phyloP scores from a whole-genome alignment of 116 monocot genomes.

The Iris pallida region DNA sequence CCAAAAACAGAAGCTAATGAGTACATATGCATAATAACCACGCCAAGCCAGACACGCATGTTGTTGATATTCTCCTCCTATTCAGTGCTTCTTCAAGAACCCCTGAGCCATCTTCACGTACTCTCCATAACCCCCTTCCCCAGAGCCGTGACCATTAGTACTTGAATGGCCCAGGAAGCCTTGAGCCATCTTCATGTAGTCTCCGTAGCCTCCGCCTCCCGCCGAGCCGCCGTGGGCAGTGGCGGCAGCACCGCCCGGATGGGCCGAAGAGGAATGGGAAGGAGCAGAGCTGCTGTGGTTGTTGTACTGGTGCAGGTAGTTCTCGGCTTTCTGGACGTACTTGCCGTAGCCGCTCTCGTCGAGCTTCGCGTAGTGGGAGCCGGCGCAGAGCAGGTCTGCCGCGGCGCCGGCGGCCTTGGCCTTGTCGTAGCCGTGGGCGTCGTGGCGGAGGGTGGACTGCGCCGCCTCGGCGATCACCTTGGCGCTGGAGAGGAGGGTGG shows the following conservation, averaged over 20 bases:
- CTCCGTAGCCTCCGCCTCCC: slow-evolving; percentile 11
- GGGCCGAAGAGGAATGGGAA: not conserved
- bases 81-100: slow-evolving; percentile 50
- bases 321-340: slow-evolving; percentile 43
- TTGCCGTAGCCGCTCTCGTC: slow-evolving; percentile 23
- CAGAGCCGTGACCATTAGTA: not conserved
- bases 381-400: slow-evolving; percentile 34
- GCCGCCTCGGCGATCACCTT: slow-evolving; percentile 32
- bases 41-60: not conserved
- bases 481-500: slow-evolving; percentile 36
- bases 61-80: not conserved
- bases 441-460: slow-evolving; percentile 17
- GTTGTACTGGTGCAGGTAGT: slow-evolving; percentile 28
- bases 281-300: not conserved
- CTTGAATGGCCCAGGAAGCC: slow-evolving; percentile 17
- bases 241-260: not conserved
- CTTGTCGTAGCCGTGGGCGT: slow-evolving; percentile 31
- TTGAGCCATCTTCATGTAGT: slow-evolving; percentile 25
- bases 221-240: not conserved
- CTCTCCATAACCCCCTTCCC: slow-evolving; percentile 35
- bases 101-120: slow-evolving; percentile 73
- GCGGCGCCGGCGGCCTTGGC: slow-evolving; percentile 33
- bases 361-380: slow-evolving; percentile 32
- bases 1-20: not conserved
- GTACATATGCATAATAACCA: too few species aligned